Conservation (phyloP, 2,329 filamentous ascomycete species). For the Venturia asperata region DNA sequence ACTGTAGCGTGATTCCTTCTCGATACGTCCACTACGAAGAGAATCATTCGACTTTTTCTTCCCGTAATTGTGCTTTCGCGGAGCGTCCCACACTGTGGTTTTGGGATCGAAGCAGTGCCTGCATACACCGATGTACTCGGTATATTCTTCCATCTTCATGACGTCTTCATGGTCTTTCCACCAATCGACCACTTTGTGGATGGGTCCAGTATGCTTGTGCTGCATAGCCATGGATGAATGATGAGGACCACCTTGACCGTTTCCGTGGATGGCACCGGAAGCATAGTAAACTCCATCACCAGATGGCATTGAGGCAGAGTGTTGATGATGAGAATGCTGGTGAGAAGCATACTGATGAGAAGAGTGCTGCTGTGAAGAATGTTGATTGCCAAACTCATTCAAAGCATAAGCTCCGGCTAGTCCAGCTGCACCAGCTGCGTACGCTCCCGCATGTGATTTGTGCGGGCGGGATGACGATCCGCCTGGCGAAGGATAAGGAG, state of each 20-base stretch:
- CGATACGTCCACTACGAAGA: constrained; percentile 39
- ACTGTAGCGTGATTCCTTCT: constrained; percentile 52
- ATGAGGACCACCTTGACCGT: constrained; percentile 19
- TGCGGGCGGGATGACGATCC: constrained; percentile 35
- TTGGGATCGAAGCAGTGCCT: constrained; percentile 58
- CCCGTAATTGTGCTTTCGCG: constrained; percentile 52
- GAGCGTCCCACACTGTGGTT: constrained; percentile 49
- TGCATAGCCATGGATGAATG: constrained; percentile 39
- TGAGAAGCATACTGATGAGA: constrained; percentile 34
- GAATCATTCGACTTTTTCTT: constrained; percentile 26
- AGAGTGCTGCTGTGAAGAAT: constrained; percentile 16
- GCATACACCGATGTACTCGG: constrained; percentile 59
- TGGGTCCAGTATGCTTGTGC: constrained; percentile 50
- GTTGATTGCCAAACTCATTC: constrained; percentile 27
- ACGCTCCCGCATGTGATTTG: constrained; percentile 38
- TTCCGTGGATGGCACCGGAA: constrained; percentile 19
- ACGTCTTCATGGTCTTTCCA: constrained; percentile 60
- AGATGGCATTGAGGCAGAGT: constrained; percentile 3
- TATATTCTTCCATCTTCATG: constrained; percentile 59
- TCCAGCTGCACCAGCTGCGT: constrained; percentile 41
- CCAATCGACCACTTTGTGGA: constrained; percentile 51
- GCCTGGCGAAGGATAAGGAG: constrained; percentile 23
- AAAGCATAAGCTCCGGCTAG: constrained; percentile 39
- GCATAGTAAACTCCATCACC: constrained; percentile 11
- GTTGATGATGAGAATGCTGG: constrained; percentile 21